phyloP scores from a whole-genome alignment of 2,329 filamentous ascomycete genomes.

The Epichloe gansuensis region DNA sequence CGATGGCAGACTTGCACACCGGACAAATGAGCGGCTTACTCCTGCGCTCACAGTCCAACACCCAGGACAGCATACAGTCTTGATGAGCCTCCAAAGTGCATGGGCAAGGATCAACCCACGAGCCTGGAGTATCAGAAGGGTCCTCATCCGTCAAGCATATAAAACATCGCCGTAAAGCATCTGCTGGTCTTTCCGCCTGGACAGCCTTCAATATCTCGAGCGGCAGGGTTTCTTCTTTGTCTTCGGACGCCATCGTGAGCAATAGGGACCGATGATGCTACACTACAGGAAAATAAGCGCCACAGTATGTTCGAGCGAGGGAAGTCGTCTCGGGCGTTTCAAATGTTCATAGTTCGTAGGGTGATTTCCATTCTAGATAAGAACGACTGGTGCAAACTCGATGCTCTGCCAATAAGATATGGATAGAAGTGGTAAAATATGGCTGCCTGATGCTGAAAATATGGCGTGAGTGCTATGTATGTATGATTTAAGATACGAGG shows the following conservation, averaged over 20 bases:
- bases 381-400: background rate
- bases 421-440: background rate
- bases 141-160: conserved; percentile 49
- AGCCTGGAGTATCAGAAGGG: conserved; percentile 32
- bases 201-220: conserved; percentile 10
- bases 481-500: too few species aligned
- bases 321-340: background rate
- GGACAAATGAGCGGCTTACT: conserved; percentile 66
- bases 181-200: conserved; percentile 9
- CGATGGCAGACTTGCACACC: conserved; percentile 76
- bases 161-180: conserved; percentile 40
- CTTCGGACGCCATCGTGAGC: conserved; percentile 2
- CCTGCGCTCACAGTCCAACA: conserved; percentile 69
- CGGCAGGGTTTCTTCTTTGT: conserved; percentile 3
- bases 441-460: too few species aligned
- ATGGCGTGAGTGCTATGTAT: too few species aligned
- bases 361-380: background rate
- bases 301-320: background rate
- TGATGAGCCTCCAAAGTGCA: conserved; percentile 90
- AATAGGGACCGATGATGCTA: background rate
- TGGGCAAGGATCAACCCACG: conserved; percentile 80
- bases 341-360: background rate
- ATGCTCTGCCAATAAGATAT: background rate
- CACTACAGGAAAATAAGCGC: background rate
- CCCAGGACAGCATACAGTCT: conserved; percentile 79